These are phyloP conservation scores for Sporothrix pallida DNA, from an alignment of 2,329 filamentous ascomycete genomes.

Conservation along the genomic window DNA sequence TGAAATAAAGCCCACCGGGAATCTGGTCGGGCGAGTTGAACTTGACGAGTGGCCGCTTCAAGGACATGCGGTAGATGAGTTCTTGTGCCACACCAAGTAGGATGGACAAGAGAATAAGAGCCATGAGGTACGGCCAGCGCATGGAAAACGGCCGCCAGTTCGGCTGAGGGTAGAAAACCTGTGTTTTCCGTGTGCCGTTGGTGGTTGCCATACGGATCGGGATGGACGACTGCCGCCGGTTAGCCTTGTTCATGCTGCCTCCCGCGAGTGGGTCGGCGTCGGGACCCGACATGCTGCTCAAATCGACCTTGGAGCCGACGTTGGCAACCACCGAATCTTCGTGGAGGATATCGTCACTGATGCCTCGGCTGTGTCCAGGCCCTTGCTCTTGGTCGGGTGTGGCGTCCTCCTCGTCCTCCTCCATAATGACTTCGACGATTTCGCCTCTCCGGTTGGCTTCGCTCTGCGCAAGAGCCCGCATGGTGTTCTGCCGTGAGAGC, in stretches of 20 bases:
- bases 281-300: constrained; percentile 59
- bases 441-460: constrained; percentile 66
- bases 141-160: constrained; percentile 72
- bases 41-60: constrained; percentile 51
- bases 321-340: constrained; percentile 23
- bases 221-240: constrained; percentile 48
- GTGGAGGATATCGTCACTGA: background rate
- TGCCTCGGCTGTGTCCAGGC: background rate
- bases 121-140: constrained; percentile 64
- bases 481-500: constrained; percentile 45
- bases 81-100: constrained; percentile 60
- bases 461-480: constrained; percentile 59
- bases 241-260: constrained; percentile 38
- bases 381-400: constrained; percentile 42
- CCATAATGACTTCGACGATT: constrained; percentile 64
- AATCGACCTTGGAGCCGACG: constrained; percentile 51
- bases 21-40: constrained; percentile 60
- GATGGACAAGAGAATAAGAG: constrained; percentile 61
- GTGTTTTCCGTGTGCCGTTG: constrained; percentile 46
- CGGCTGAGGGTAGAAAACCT: constrained; percentile 66
- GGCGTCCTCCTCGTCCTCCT: constrained; percentile 33
- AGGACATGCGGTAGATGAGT: constrained; percentile 59
- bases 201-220: constrained; percentile 37
- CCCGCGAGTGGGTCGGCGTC: constrained; percentile 32
- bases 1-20: constrained; percentile 60